Base-by-base conservation (phyloP, 2,329 filamentous ascomycete species). In the Tothia fuscella region DNA sequence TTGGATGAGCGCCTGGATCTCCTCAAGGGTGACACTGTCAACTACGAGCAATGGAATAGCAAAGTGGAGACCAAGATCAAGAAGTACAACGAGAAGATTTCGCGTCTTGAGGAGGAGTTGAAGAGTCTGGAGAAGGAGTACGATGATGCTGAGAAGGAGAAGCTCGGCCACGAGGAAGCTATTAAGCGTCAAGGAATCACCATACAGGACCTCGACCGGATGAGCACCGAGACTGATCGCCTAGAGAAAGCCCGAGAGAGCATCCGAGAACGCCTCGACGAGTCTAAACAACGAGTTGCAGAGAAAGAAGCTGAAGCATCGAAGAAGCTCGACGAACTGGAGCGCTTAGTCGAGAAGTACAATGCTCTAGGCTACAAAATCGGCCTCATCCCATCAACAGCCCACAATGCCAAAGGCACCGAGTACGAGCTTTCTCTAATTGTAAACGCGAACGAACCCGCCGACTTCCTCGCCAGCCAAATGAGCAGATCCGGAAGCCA, bases 201-300 rank as follows among this genome's bases (percentile, higher is more conserved):
- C 54, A 93, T 95, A 64, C 83, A 91, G 64, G 91, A 98, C 72
- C 96, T 98, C 56, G 91, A 98, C 71, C 86, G 91, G 60, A 95
- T 98, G 89, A 94, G 87, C 51, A 80, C 84, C 26, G 91, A 98
- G 60, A 80, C 88, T 41, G 91, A 98, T 55, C 79, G 91, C 35
- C 72, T 98, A n/a, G 85, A 93, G 49, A 88, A 82, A 53, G 83
- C 80, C 31, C 80, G 94, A 33, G 86, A 94, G 52, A 74, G 79
- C 2, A 82, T 85, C 0, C 71, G 76, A 5, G 70, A 75, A 42
- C 74, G 85, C 40, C 69, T 95, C 0, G 88, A 95, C 44, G 91
- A 96, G 48, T 74, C 81, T 6, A 93, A 93, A 65, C 80, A 76
- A 49, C 80, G 77, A 50, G 82, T 91, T 1, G 73, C 80, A 14